Evolutionary conservation across 2,329 filamentous ascomycete genomes (phyloP).

Genomic region (Xenoacremonium recifei): DNA sequence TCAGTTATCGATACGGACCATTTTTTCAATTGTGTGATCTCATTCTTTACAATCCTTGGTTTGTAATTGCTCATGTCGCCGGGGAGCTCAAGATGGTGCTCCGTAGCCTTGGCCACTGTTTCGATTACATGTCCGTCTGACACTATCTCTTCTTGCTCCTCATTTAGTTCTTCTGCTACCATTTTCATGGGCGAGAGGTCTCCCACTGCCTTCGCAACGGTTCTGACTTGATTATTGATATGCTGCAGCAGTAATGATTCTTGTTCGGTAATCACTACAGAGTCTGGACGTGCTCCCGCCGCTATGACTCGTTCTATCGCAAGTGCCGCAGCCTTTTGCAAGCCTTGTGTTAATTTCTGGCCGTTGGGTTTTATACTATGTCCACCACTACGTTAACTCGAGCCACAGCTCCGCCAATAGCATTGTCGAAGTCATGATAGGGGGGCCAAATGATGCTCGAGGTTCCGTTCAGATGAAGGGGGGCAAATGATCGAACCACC

Average conservation of each 20-base stretch:
- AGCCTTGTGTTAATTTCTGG: conserved; percentile 35
- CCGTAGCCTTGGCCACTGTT: background rate
- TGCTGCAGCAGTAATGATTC: conserved; percentile 52
- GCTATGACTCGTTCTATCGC: conserved; percentile 38
- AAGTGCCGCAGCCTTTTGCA: conserved; percentile 27
- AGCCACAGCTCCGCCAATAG: conserved; percentile 60
- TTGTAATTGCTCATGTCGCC: conserved; percentile 39
- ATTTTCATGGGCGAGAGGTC: conserved; percentile 43
- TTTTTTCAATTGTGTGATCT: conserved; percentile 27
- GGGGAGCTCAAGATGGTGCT: conserved; percentile 9
- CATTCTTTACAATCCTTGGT: conserved; percentile 27
- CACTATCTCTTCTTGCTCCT: conserved; percentile 1
- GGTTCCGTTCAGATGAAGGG: conserved; percentile 45
- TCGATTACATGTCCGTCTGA: conserved; percentile 4
- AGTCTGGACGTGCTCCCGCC: conserved; percentile 40
- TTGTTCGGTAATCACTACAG: conserved; percentile 47
- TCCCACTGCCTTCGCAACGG: conserved; percentile 58
- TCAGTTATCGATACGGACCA: conserved; percentile 53
- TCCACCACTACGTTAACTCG: conserved; percentile 52
- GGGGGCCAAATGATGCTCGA: conserved; percentile 41
- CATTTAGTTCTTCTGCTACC: background rate
- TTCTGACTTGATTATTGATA: conserved; percentile 48
- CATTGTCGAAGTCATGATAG: conserved; percentile 58
- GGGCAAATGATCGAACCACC: conserved; percentile 59
- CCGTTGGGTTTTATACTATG: conserved; percentile 38